phyloP scores from a whole-genome alignment of 108 stramenopile species.

The Cylindrotheca fusiformis region DNA sequence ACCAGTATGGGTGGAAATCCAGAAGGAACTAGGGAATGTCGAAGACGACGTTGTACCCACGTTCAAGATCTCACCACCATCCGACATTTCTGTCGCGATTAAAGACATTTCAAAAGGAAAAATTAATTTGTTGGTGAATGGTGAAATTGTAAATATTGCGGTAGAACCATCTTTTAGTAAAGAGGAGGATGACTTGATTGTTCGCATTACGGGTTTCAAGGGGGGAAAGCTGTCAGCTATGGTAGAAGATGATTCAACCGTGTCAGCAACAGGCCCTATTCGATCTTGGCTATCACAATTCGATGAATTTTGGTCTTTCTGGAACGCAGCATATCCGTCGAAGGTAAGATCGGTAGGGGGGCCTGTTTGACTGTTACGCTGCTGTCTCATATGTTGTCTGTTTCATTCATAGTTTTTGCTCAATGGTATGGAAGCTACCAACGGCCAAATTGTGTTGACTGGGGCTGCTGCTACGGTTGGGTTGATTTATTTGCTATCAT shows the following conservation, averaged over 20 bases:
- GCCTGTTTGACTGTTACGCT: background rate
- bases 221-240: background rate
- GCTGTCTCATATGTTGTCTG: too few species aligned
- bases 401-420: too few species aligned
- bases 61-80: constrained; percentile 8
- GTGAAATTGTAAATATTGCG: constrained; percentile 22
- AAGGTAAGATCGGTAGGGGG: background rate
- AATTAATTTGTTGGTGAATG: constrained; percentile 22
- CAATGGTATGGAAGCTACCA: constrained; percentile 1
- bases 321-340: constrained; percentile 3
- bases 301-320: constrained; percentile 12
- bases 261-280: constrained; percentile 4
- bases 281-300: constrained; percentile 3
- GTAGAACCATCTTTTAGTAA: constrained; percentile 11
- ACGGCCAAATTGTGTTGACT: constrained; percentile 4
- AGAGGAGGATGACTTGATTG: constrained; percentile 20
- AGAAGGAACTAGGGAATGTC: constrained; percentile 12
- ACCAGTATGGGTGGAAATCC: constrained; percentile 17
- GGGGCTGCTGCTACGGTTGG: constrained; percentile 3
- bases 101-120: constrained; percentile 13
- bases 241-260: background rate
- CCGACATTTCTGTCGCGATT: constrained; percentile 10
- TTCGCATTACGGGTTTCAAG: constrained; percentile 23
- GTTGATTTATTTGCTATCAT: constrained; percentile 5
- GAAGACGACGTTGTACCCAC: constrained; percentile 15